phyloP scores from a whole-genome alignment of 1,139 yeast species.

The Yamadazyma conglobata region DNA sequence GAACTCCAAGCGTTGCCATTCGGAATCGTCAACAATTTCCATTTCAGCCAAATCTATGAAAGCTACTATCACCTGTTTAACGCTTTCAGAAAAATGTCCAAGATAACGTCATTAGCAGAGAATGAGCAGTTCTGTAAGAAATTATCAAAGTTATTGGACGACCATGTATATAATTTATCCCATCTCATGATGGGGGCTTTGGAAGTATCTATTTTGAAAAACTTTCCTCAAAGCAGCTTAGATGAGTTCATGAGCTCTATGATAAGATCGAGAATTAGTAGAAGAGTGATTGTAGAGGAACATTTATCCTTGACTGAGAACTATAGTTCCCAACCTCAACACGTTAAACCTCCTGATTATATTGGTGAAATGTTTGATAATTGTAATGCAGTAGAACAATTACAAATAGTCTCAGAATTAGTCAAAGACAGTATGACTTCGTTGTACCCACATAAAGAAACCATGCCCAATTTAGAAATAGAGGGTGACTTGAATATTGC shows the following conservation, averaged over 20 bases:
- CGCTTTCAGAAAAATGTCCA: conserved; percentile 69
- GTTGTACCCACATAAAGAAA: conserved; percentile 49
- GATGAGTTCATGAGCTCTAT: conserved; percentile 74
- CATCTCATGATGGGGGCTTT: conserved; percentile 91
- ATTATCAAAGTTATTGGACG: conserved; percentile 63
- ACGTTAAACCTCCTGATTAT: conserved; percentile 59
- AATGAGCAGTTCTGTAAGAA: conserved; percentile 69
- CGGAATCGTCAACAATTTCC: conserved; percentile 79
- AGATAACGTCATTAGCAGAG: conserved; percentile 64
- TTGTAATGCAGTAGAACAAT: conserved; percentile 71
- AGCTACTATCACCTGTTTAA: conserved; percentile 86
- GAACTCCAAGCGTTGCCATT: conserved; percentile 82
- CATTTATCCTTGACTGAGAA: conserved; percentile 75
- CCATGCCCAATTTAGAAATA: conserved; percentile 69
- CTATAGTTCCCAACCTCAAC: conserved; percentile 42
- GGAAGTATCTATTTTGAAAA: conserved; percentile 66
- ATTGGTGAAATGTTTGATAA: conserved; percentile 84
- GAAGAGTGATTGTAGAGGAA: conserved; percentile 88
- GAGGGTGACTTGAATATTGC: conserved; percentile 63
- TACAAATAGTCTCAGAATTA: conserved; percentile 50
- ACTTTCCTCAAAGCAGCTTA: conserved; percentile 58
- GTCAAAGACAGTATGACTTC: conserved; percentile 44
- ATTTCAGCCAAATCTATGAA: conserved; percentile 82
- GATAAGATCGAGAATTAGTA: conserved; percentile 79
- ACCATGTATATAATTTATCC: conserved; percentile 76